Evolutionary conservation across 768 basidiomycete genomes (phyloP), one percentile per base, ranked within the genome.

Genomic region (Roridomyces roridus): DNA sequence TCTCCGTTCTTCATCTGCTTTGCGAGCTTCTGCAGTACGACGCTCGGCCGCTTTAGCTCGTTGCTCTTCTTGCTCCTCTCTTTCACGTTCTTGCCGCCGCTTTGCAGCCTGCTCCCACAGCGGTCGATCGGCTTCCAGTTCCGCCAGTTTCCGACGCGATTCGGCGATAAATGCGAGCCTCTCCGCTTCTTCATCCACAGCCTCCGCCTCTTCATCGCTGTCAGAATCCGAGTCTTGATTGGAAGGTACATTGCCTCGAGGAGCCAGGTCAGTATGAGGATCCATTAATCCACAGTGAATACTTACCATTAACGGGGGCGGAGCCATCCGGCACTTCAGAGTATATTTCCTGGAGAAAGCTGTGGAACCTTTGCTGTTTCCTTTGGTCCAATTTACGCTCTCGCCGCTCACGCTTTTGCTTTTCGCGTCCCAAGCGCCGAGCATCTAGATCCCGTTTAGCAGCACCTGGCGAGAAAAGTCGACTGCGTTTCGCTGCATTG

Each of bases 61-160:
- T 28, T 65, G 67, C 18, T 73, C 72, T 55, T 80, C 76, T 59
- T 79, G 75, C 59, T 83, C 79, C 25, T 70, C 70, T 48, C 61
- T 67, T 57, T 85, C 83, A 21, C 65, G 74, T 45, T 70, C 70
- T 52, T 72, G 72, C 18, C 85, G 77, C 63, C 73, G 74, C 46
- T 72, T 78, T 10, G 82, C 82, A 31, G 76, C 75, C 59, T 75
- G 78, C 63, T 88, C 85, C 85, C 85, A 88, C 10, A 86, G 56
- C 0, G 86, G 87, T 18, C 79, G 68, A 68, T 89, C 87, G 41
- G 72, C 75, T 64, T 89, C 87, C 3, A 90, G 80, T 60, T 90
- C 85, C 5, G 82, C 85, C 35, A 89, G 74, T 65, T 89, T 91
- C 37, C 83, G 80, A 39, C 84, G 81, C 5, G 88, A 88, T 66